phyloP scores from a whole-genome alignment of 768 basidiomycete genomes.

The Cystofilobasidium bisporidii region DNA sequence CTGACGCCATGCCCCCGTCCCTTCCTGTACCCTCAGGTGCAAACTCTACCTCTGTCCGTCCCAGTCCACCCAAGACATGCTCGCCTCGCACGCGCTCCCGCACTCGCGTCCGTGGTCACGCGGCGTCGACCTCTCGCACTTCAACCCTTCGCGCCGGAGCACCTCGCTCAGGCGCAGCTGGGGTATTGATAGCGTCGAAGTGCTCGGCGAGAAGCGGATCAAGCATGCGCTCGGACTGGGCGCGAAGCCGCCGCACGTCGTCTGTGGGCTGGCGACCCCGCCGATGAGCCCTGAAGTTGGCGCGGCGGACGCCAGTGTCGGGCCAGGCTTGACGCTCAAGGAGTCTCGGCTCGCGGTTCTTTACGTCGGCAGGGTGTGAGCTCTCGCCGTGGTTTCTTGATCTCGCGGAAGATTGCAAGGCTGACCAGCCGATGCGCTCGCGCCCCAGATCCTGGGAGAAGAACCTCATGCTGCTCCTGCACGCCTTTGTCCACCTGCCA shows the following conservation, averaged over 20 bases:
- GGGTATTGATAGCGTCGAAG: constrained; percentile 30
- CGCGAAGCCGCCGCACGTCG: neutral
- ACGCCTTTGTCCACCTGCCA: constrained; percentile 38
- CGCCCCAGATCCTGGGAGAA: constrained; percentile 43
- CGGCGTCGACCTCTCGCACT: constrained; percentile 41
- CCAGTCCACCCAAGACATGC: constrained; percentile 40
- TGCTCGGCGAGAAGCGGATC: too few species aligned
- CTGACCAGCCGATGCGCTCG: neutral
- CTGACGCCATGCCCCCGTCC: neutral
- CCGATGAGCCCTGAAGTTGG: constrained; percentile 16
- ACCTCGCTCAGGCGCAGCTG: constrained; percentile 35
- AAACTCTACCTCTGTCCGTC: constrained; percentile 44
- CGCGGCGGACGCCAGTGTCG: neutral
- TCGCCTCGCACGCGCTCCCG: constrained; percentile 37
- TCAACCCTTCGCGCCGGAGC: constrained; percentile 38
- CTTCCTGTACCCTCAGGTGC: constrained; percentile 30
- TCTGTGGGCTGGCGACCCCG: constrained; percentile 14
- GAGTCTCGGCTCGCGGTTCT: constrained; percentile 35
- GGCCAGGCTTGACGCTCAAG: neutral
- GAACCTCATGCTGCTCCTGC: constrained; percentile 44
- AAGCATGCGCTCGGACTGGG: neutral
- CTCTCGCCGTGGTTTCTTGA: neutral
- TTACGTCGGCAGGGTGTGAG: constrained; percentile 42
- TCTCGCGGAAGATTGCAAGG: too few species aligned
- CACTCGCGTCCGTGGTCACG: constrained; percentile 43